phyloP scores from a whole-genome alignment of 2,329 filamentous ascomycete species.

The Hymenoscyphus infarciens region DNA sequence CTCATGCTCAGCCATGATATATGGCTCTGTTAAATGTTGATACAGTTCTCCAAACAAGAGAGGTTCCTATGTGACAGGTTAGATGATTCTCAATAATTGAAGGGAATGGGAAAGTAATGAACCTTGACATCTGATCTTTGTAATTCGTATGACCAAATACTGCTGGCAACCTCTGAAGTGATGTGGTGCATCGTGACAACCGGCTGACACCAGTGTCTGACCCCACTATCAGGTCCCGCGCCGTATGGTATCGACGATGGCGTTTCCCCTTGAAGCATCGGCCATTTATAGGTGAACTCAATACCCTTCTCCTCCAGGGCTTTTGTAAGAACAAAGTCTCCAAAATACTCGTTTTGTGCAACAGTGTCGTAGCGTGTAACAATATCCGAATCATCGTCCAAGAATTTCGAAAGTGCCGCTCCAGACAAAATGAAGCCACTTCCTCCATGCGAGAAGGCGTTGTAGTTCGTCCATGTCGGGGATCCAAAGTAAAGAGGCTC shows the following conservation, averaged over 20 bases:
- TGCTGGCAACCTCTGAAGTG: constrained; percentile 48
- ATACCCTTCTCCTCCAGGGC: constrained; percentile 45
- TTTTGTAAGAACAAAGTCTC: constrained; percentile 47
- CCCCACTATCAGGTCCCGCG: constrained; percentile 31
- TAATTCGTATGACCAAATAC: constrained; percentile 51
- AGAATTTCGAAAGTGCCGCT: constrained; percentile 47
- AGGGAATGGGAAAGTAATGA: constrained; percentile 26
- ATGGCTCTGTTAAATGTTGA: constrained; percentile 43
- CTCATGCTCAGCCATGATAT: constrained; percentile 40
- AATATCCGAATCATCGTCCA: constrained; percentile 40
- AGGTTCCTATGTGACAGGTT: constrained; percentile 36
- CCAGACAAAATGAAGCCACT: constrained; percentile 51
- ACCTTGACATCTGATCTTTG: constrained; percentile 9
- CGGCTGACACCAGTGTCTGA: constrained; percentile 50
- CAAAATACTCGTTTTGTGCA: constrained; percentile 44
- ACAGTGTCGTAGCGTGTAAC: constrained; percentile 45
- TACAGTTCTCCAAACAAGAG: constrained; percentile 47
- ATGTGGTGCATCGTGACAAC: constrained; percentile 54
- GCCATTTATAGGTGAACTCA: constrained; percentile 44
- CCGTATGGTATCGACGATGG: constrained; percentile 46
- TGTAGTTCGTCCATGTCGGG: constrained; percentile 41
- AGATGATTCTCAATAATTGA: constrained; percentile 10
- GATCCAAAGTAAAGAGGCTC: constrained; percentile 49
- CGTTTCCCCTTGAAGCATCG: constrained; percentile 53
- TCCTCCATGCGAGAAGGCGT: constrained; percentile 52